Conservation (phyloP, 169 alveolate species). For the Neospora caninum region DNA sequence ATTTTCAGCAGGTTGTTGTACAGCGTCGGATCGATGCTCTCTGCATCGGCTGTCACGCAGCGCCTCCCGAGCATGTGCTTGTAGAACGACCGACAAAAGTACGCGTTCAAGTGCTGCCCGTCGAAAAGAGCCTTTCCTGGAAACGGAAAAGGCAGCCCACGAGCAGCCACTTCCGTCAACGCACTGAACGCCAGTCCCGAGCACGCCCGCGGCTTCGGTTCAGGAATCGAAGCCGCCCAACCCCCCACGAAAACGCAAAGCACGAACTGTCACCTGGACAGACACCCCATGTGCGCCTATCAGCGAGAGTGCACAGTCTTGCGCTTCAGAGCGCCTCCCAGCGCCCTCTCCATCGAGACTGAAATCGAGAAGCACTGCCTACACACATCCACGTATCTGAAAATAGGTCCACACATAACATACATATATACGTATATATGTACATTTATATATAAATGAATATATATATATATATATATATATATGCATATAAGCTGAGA, state of each 20-base stretch:
- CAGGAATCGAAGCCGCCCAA: too few species aligned
- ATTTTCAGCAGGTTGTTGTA: conserved; percentile 95
- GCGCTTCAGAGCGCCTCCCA: too few species aligned
- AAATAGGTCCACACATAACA: not conserved
- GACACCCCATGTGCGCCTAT: too few species aligned
- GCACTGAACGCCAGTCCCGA: not conserved
- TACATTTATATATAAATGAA: not conserved
- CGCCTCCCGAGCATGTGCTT: conserved; percentile 97
- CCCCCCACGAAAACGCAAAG: too few species aligned
- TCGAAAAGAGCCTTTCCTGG: conserved; percentile 94
- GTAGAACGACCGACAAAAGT: conserved; percentile 97
- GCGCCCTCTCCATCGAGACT: not conserved
- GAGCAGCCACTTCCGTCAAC: conserved; percentile 64
- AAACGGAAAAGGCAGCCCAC: conserved; percentile 93
- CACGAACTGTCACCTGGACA: too few species aligned
- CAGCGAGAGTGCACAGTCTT: too few species aligned
- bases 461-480: not conserved
- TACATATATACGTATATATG: not conserved
- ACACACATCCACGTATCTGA: not conserved
- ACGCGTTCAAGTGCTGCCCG: conserved; percentile 96
- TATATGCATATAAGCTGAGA: not conserved
- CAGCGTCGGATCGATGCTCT: conserved; percentile 97
- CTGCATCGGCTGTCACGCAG: conserved; percentile 96
- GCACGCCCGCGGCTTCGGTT: too few species aligned
- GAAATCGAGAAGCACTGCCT: not conserved